Percentiles rank a stretch among this genome's conserved stretches.
phyloP scores from a whole-genome alignment of 345 rosid species.

The Draba incana region DNA sequence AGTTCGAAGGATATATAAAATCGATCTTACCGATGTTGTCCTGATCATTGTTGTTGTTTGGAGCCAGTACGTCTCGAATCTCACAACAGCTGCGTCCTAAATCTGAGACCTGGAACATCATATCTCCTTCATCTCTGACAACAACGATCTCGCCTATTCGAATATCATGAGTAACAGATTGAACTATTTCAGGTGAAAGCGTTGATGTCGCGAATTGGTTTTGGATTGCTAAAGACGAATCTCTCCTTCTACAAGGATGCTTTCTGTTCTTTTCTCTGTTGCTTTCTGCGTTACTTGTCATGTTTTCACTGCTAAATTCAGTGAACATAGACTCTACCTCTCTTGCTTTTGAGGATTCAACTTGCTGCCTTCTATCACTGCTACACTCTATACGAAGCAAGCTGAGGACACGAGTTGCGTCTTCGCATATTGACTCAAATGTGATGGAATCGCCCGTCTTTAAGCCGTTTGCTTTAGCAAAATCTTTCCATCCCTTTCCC shows the following conservation, averaged over 20 bases:
- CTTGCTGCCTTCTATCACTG: neutral
- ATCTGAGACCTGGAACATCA: slow-evolving; percentile 22
- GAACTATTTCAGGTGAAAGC: neutral
- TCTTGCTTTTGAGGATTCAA: neutral
- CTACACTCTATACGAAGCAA: neutral
- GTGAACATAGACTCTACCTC: neutral
- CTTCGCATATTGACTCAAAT: slow-evolving; percentile 12
- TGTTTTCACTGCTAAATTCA: slow-evolving; percentile 10
- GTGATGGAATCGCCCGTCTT: neutral
- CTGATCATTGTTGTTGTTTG: slow-evolving; percentile 25
- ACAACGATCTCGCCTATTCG: slow-evolving; percentile 5
- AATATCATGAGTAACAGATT: slow-evolving; percentile 8
- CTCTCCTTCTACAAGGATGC: neutral
- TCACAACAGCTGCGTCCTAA: slow-evolving; percentile 17
- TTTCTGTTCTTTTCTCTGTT: slow-evolving; percentile 12
- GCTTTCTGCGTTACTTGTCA: neutral
- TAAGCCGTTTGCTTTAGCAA: slow-evolving; percentile 21
- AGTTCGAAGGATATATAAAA: neutral
- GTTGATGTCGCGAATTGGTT: slow-evolving; percentile 2
- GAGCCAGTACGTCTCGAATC: slow-evolving; percentile 7
- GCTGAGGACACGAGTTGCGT: neutral
- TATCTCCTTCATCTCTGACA: slow-evolving; percentile 15
- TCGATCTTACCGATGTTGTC: slow-evolving; percentile 23
- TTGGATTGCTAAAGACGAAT: slow-evolving; percentile 22
- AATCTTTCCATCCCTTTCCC: slow-evolving; percentile 30